Conservation (phyloP, 225 moss, liverwort and hornwort genomes). For the Ulota crispa region DNA sequence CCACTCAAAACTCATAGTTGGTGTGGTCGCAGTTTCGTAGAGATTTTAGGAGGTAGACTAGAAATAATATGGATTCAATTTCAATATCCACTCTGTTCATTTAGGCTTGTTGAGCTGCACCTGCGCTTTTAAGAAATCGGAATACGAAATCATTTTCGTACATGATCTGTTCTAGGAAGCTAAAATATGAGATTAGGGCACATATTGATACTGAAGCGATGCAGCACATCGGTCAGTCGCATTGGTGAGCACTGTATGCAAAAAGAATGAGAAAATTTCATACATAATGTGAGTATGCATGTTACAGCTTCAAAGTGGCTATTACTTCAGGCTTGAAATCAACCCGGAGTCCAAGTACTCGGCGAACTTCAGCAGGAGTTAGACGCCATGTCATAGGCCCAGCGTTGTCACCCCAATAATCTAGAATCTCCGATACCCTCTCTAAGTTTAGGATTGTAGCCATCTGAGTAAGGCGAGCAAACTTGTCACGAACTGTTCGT, state of each 20-base stretch:
- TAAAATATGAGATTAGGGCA: not conserved
- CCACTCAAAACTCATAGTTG: not conserved
- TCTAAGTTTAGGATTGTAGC: slow-evolving; percentile 89
- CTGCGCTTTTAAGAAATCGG: not conserved
- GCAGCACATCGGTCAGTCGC: not conserved
- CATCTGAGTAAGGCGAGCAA: slow-evolving; percentile 92
- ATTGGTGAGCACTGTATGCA: not conserved
- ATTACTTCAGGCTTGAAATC: slow-evolving; percentile 90
- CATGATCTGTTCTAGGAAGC: not conserved
- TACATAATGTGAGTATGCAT: not conserved
- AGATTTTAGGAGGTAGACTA: slow-evolving; percentile 1
- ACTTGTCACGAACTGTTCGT: slow-evolving; percentile 87
- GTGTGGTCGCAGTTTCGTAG: not conserved
- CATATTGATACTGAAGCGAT: not conserved
- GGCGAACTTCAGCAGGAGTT: slow-evolving; percentile 78
- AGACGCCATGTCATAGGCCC: slow-evolving; percentile 95
- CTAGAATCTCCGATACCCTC: slow-evolving; percentile 86
- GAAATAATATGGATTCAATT: not conserved
- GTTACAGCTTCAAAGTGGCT: slow-evolving; percentile 77
- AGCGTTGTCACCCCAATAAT: slow-evolving; percentile 96
- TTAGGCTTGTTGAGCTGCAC: not conserved
- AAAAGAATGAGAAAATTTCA: not conserved
- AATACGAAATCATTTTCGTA: not conserved
- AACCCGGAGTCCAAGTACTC: slow-evolving; percentile 77
- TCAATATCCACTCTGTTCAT: not conserved